These are phyloP conservation scores for Chalciporus sp. DNA, from an alignment of 1,284 basidiomycete genomes.

Conservation along the genomic window DNA sequence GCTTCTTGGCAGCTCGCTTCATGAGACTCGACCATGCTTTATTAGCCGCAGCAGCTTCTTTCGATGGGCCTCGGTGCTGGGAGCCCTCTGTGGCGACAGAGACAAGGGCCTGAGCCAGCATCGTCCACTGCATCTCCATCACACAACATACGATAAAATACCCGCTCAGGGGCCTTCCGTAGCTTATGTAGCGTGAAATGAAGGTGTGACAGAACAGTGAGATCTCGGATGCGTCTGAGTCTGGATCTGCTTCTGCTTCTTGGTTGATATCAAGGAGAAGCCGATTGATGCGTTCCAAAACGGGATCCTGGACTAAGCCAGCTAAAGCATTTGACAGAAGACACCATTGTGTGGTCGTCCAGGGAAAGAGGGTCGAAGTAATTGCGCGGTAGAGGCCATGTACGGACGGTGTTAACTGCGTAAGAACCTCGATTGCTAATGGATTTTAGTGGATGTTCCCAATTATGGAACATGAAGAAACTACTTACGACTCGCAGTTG, in stretches of 20 bases:
- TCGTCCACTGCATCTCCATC: conserved; percentile 82
- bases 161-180: conserved; percentile 79
- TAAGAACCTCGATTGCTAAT: conserved; percentile 69
- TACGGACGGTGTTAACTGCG: conserved; percentile 78
- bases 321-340: conserved; percentile 56
- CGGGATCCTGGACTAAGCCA: conserved; percentile 57
- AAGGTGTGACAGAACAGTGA: conserved; percentile 69
- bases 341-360: conserved; percentile 72
- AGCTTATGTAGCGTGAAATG: conserved; percentile 74
- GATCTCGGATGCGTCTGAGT: conserved; percentile 17
- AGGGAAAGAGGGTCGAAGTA: conserved; percentile 74
- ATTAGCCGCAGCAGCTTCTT: conserved; percentile 80
- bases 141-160: conserved; percentile 88
- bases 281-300: conserved; percentile 71
- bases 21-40: conserved; percentile 75
- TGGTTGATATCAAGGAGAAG: conserved; percentile 64
- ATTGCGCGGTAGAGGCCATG: conserved; percentile 89
- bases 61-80: conserved; percentile 40
- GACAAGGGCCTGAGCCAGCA: conserved; percentile 75
- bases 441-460: background rate
- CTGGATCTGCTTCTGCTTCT: conserved; percentile 43
- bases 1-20: conserved; percentile 48
- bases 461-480: background rate
- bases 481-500: conserved; percentile 54
- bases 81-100: conserved; percentile 37